Percentiles rank a stretch among this genome's conserved stretches.
These are phyloP conservation scores for Fusarium penzigii DNA, from an alignment of 2,329 filamentous ascomycete species.

Conservation along the genomic window DNA sequence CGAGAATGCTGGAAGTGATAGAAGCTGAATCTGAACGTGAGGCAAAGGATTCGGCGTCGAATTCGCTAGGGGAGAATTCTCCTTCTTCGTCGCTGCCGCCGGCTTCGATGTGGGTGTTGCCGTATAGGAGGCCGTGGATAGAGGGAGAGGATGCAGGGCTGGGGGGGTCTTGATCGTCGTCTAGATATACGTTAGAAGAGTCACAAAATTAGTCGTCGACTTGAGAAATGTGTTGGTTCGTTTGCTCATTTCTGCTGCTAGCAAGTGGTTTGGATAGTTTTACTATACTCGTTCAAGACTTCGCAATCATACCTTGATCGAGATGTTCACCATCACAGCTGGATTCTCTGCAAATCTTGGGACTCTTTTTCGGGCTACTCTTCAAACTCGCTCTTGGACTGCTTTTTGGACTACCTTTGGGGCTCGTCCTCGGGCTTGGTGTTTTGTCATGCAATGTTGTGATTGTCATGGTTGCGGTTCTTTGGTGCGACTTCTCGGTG, in stretches of 20 bases:
- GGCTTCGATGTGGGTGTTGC: constrained; percentile 32
- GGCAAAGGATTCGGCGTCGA: constrained; percentile 31
- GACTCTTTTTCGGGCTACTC: not conserved
- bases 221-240: too few relatives aligned
- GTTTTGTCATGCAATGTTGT: too few relatives aligned
- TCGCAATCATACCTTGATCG: too few relatives aligned
- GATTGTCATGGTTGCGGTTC: too few relatives aligned
- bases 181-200: not conserved
- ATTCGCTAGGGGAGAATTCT: constrained; percentile 36
- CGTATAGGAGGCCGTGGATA: constrained; percentile 30
- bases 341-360: too few relatives aligned
- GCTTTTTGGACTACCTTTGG: constrained; percentile 3
- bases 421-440: not conserved
- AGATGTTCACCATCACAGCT: too few relatives aligned
- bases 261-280: too few relatives aligned
- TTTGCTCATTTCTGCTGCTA: too few relatives aligned
- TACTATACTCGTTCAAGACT: too few relatives aligned
- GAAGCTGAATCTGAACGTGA: constrained; percentile 32
- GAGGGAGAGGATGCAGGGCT: not conserved
- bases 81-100: constrained; percentile 36
- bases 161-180: not conserved
- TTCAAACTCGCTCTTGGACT: not conserved
- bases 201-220: too few relatives aligned
- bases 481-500: too few relatives aligned
- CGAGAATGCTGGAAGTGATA: constrained; percentile 35